Evolutionary conservation across 768 basidiomycete genomes (phyloP).

Genomic region (Lactarius quietus): DNA sequence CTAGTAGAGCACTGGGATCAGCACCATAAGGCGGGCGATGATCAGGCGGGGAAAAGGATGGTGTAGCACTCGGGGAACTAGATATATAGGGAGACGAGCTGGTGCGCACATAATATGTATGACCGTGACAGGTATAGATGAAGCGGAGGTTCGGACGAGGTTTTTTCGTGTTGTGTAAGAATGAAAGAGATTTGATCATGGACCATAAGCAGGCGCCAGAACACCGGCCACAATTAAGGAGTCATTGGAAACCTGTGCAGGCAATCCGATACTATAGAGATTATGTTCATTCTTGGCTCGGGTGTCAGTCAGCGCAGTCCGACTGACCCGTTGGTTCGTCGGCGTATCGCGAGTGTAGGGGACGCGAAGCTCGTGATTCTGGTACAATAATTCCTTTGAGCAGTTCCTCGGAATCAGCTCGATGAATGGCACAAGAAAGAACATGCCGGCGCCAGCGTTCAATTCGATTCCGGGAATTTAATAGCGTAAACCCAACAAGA

Average conservation of each 20-base stretch:
- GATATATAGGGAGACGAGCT: constrained; percentile 24
- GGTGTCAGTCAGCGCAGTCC: not conserved
- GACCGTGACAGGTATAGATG: constrained; percentile 24
- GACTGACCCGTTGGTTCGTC: constrained; percentile 8
- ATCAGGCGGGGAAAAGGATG: constrained; percentile 19
- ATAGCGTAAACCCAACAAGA: constrained; percentile 22
- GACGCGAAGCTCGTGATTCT: constrained; percentile 23
- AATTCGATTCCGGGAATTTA: constrained; percentile 26
- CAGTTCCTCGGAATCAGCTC: constrained; percentile 23
- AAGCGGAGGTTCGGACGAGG: constrained; percentile 21
- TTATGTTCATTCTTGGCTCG: constrained; percentile 10
- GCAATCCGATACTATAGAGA: constrained; percentile 18
- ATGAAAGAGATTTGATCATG: constrained; percentile 24
- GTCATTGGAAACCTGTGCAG: constrained; percentile 22
- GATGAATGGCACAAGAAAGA: constrained; percentile 23
- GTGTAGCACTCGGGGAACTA: constrained; percentile 21
- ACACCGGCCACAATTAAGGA: constrained; percentile 23
- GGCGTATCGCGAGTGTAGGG: constrained; percentile 13
- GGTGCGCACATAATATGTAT: constrained; percentile 20
- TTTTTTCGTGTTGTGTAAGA: constrained; percentile 20
- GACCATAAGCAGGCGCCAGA: constrained; percentile 23
- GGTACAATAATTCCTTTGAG: constrained; percentile 14
- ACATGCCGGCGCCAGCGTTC: constrained; percentile 25
- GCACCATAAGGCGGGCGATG: constrained; percentile 17
- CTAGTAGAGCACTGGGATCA: constrained; percentile 13